These are phyloP conservation scores for Drechslerella stenobrocha DNA, from an alignment of 2,329 filamentous ascomycete species.

Conservation along the genomic window DNA sequence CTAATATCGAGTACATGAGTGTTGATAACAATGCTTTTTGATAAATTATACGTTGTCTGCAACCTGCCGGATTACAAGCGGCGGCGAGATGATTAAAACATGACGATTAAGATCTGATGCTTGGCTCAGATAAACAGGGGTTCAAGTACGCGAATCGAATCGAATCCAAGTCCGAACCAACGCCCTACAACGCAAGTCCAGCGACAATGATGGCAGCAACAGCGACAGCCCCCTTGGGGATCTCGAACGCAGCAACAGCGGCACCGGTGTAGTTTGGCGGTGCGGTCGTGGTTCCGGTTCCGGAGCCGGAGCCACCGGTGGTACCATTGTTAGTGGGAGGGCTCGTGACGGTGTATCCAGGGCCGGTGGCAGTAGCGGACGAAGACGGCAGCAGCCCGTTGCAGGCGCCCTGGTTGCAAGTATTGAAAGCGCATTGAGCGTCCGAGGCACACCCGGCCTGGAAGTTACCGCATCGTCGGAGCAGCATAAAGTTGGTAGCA, in stretches of 20 bases:
- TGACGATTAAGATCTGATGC: too few relatives aligned
- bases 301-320: neutral
- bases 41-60: too few relatives aligned
- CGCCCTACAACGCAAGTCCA: slow-evolving; percentile 29
- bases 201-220: slow-evolving; percentile 20
- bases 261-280: slow-evolving; percentile 28
- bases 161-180: too few relatives aligned
- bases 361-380: neutral
- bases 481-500: neutral
- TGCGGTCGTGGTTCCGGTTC: neutral
- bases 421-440: neutral
- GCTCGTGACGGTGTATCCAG: neutral
- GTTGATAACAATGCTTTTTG: too few relatives aligned
- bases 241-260: neutral
- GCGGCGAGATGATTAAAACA: too few relatives aligned
- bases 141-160: too few relatives aligned
- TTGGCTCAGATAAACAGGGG: too few relatives aligned
- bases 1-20: too few relatives aligned
- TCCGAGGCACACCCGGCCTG: neutral
- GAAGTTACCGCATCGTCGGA: slow-evolving; percentile 1
- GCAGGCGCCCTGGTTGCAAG: neutral
- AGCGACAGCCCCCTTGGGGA: slow-evolving; percentile 13
- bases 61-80: too few relatives aligned
- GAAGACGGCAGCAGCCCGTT: neutral
- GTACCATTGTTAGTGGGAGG: neutral